Evolutionary conservation across 2,329 filamentous ascomycete species (phyloP).

Genomic region (Cladophialophora yegresii): DNA sequence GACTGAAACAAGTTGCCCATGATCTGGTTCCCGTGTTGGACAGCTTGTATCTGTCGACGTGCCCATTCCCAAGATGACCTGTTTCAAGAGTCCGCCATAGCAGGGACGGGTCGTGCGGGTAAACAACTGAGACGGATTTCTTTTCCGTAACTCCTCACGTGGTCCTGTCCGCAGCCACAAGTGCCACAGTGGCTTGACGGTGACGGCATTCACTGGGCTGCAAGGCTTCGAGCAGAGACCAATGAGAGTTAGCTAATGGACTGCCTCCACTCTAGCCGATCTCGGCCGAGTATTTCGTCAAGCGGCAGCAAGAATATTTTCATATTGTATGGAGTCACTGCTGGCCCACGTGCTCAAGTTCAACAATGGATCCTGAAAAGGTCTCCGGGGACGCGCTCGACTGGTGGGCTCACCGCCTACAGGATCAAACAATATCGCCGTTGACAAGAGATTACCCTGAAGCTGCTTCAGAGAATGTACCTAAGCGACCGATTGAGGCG

Average conservation of each 20-base stretch:
- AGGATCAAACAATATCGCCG: conserved; percentile 48
- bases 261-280: background rate
- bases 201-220: background rate
- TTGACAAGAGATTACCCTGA: conserved; percentile 50
- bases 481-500: conserved; percentile 46
- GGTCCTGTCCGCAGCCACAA: background rate
- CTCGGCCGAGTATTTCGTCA: conserved; percentile 11
- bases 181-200: background rate
- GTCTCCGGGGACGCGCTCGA: conserved; percentile 39
- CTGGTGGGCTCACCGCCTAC: conserved; percentile 47
- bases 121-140: background rate
- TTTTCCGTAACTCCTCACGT: too few species aligned
- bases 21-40: background rate
- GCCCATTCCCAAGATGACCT: background rate
- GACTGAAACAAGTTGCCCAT: background rate
- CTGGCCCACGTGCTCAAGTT: background rate
- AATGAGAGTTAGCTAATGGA: background rate
- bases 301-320: conserved; percentile 7
- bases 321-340: conserved; percentile 3
- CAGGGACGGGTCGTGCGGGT: too few species aligned
- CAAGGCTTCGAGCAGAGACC: background rate
- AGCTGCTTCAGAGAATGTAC: conserved; percentile 39
- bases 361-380: conserved; percentile 23
- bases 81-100: background rate
- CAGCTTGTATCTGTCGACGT: background rate